These are phyloP conservation scores for Apiospora koreana DNA, from an alignment of 2,329 filamentous ascomycete genomes.

Conservation along the genomic window DNA sequence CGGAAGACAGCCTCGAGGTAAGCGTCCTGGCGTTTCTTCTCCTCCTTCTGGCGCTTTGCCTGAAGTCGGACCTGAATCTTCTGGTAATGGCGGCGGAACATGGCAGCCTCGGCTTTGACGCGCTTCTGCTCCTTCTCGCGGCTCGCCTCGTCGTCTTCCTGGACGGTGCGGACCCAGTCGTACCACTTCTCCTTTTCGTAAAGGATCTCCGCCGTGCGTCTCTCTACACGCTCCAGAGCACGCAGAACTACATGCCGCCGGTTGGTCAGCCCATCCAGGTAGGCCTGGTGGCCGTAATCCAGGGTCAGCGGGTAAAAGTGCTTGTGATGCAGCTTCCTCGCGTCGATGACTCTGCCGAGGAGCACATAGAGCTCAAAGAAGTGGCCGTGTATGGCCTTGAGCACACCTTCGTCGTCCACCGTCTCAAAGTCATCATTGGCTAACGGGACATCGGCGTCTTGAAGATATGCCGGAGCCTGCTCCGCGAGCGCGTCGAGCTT, in stretches of 20 bases:
- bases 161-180: conserved; percentile 45
- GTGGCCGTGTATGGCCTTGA: conserved; percentile 41
- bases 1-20: conserved; percentile 44
- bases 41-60: conserved; percentile 41
- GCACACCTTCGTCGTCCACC: conserved; percentile 36
- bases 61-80: conserved; percentile 41
- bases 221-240: conserved; percentile 44
- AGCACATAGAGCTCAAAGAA: conserved; percentile 37
- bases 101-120: conserved; percentile 46
- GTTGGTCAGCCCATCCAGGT: conserved; percentile 32
- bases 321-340: conserved; percentile 29
- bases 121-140: conserved; percentile 51
- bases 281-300: conserved; percentile 34
- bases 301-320: conserved; percentile 31
- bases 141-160: conserved; percentile 44
- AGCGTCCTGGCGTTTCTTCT: conserved; percentile 42
- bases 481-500: conserved; percentile 39
- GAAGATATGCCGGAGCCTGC: conserved; percentile 39
- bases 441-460: conserved; percentile 34
- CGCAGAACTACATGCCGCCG: conserved; percentile 32
- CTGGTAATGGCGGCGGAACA: conserved; percentile 49
- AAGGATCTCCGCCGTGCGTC: conserved; percentile 42
- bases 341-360: conserved; percentile 26
- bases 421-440: conserved; percentile 41
- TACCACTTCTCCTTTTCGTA: conserved; percentile 50